phyloP scores from a whole-genome alignment of 495 filamentous ascomycete genomes.

The Podospora fimiseda region DNA sequence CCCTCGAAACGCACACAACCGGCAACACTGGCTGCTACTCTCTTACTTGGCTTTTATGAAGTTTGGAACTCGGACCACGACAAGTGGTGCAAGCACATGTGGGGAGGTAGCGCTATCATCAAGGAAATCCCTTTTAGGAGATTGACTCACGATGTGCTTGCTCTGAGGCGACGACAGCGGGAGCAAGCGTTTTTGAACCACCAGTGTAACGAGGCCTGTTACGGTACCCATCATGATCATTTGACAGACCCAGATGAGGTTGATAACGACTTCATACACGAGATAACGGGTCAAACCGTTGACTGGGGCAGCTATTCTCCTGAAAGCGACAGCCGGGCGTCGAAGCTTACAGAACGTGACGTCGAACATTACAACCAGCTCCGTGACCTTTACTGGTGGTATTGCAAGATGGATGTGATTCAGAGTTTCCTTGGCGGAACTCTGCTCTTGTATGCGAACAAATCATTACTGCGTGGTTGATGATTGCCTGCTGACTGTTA shows the following conservation, averaged over 20 bases:
- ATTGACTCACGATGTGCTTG: slow-evolving; percentile 61
- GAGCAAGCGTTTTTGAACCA: slow-evolving; percentile 22
- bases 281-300: slow-evolving; percentile 32
- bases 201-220: slow-evolving; percentile 15
- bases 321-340: background rate
- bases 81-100: slow-evolving; percentile 90
- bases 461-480: background rate
- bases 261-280: slow-evolving; percentile 31
- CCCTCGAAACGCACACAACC: slow-evolving; percentile 65
- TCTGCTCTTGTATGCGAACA: slow-evolving; percentile 63
- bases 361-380: slow-evolving; percentile 73
- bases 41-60: slow-evolving; percentile 90
- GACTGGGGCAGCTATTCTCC: slow-evolving; percentile 21
- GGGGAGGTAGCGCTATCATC: slow-evolving; percentile 75
- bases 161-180: slow-evolving; percentile 43
- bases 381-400: slow-evolving; percentile 95
- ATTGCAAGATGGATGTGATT: slow-evolving; percentile 83
- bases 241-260: slow-evolving; percentile 22
- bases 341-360: slow-evolving; percentile 51
- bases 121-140: slow-evolving; percentile 72
- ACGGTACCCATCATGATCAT: slow-evolving; percentile 12
- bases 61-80: slow-evolving; percentile 90
- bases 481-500: background rate
- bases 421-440: slow-evolving; percentile 88
- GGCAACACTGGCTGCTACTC: slow-evolving; percentile 77